These are phyloP conservation scores for Ricinus communis DNA, from an alignment of 345 rosid species.

Conservation along the genomic window DNA sequence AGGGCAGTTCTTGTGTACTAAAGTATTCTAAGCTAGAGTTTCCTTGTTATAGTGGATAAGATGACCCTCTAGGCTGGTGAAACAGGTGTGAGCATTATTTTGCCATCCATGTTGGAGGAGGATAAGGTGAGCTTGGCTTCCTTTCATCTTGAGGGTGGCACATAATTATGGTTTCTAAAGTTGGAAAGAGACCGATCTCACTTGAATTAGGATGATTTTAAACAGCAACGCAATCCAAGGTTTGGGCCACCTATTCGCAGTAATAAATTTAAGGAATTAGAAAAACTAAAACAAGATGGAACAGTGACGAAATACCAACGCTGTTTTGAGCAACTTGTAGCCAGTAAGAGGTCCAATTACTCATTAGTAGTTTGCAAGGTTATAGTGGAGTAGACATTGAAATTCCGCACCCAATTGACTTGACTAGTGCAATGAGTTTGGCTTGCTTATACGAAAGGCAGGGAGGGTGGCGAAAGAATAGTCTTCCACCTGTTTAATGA, in stretches of 20 bases:
- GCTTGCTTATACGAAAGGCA: background rate
- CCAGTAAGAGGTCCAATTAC: background rate
- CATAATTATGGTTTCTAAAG: background rate
- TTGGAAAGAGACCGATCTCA: background rate
- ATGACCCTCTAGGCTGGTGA: too few relatives aligned
- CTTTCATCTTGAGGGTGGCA: background rate
- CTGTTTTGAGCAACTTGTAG: background rate
- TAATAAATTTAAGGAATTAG: background rate
- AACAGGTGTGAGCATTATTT: too few relatives aligned
- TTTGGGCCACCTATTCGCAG: background rate
- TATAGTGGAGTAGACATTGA: background rate
- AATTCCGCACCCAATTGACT: background rate
- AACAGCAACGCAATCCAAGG: background rate
- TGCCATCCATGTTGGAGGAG: too few relatives aligned
- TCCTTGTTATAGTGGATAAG: too few relatives aligned
- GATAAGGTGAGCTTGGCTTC: too few relatives aligned
- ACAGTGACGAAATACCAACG: background rate
- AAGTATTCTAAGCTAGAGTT: too few relatives aligned
- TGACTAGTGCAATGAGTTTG: background rate
- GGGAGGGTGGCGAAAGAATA: too few relatives aligned
- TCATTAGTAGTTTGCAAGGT: background rate
- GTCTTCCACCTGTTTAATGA: too few relatives aligned
- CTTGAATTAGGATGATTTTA: background rate
- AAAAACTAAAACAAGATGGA: background rate
- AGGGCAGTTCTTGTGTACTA: too few relatives aligned